These are phyloP conservation scores for Chrysanthemum makinoi DNA, from an alignment of 129 eudicot species.

Conservation along the genomic window DNA sequence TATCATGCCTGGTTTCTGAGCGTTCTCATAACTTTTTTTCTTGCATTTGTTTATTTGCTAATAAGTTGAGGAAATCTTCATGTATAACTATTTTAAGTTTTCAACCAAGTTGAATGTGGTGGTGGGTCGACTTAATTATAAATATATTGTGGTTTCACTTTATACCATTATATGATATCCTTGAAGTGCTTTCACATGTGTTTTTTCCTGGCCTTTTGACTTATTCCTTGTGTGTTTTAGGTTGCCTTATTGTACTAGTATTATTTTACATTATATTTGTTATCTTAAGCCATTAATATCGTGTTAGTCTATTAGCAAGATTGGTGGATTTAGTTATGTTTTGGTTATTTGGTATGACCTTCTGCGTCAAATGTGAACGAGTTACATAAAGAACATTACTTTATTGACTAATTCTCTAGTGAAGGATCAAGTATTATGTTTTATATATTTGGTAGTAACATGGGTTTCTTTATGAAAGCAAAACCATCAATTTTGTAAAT, in stretches of 20 bases:
- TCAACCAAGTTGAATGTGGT: neutral
- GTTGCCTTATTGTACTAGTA: neutral
- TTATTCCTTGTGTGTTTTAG: neutral
- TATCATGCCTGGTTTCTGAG: neutral
- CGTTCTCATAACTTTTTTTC: neutral
- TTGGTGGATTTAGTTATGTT: neutral
- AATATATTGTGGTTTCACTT: neutral
- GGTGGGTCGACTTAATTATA: neutral
- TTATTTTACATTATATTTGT: neutral
- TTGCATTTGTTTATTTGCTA: constrained; percentile 1
- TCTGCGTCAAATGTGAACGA: neutral
- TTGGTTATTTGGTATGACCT: constrained; percentile 8
- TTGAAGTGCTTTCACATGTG: constrained; percentile 8
- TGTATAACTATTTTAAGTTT: too few species aligned
- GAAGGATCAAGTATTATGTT: neutral
- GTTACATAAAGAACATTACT: neutral
- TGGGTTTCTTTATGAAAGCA: too few species aligned
- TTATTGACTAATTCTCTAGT: neutral
- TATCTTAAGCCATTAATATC: neutral
- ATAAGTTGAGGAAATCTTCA: neutral
- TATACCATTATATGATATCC: neutral
- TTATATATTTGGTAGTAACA: too few species aligned
- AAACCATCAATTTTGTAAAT: too few species aligned
- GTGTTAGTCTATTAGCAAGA: too few species aligned
- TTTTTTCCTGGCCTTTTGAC: neutral